phyloP scores from a whole-genome alignment of 345 rosid genomes.

The Conringia planisiliqua region DNA sequence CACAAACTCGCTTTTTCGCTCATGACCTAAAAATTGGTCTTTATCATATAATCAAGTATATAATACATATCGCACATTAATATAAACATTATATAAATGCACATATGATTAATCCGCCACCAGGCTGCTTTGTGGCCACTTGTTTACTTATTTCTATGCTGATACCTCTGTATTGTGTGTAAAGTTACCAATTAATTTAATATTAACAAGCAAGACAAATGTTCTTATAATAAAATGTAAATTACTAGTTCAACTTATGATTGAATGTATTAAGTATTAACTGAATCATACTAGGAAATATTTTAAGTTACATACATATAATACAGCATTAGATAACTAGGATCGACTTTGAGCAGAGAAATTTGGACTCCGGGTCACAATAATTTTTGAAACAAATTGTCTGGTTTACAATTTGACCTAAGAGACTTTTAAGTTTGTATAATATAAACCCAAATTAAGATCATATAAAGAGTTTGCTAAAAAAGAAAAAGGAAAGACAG shows the following conservation, averaged over 20 bases:
- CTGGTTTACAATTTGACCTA: too few relatives aligned
- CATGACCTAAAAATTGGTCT: background rate
- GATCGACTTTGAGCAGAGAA: background rate
- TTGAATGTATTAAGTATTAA: background rate
- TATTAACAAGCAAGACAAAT: background rate
- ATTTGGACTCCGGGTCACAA: background rate
- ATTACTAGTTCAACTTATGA: background rate
- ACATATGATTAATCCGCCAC: constrained; percentile 19
- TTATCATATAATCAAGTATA: background rate
- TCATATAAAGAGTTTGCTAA: too few relatives aligned
- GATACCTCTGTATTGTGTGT: constrained; percentile 28
- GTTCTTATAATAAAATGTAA: background rate
- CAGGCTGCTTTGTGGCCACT: constrained; percentile 7
- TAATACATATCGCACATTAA: background rate
- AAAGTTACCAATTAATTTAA: constrained; percentile 2
- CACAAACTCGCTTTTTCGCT: constrained; percentile 28
- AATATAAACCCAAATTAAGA: too few relatives aligned
- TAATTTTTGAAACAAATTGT: too few relatives aligned
- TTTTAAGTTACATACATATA: background rate
- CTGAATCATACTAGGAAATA: background rate
- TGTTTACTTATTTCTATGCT: background rate
- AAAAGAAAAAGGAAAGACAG: background rate
- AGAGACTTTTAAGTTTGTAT: too few relatives aligned
- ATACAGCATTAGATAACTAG: background rate
- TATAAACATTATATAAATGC: background rate